Conservation (phyloP, 768 basidiomycete genomes). For the Trametes sanguinea region DNA sequence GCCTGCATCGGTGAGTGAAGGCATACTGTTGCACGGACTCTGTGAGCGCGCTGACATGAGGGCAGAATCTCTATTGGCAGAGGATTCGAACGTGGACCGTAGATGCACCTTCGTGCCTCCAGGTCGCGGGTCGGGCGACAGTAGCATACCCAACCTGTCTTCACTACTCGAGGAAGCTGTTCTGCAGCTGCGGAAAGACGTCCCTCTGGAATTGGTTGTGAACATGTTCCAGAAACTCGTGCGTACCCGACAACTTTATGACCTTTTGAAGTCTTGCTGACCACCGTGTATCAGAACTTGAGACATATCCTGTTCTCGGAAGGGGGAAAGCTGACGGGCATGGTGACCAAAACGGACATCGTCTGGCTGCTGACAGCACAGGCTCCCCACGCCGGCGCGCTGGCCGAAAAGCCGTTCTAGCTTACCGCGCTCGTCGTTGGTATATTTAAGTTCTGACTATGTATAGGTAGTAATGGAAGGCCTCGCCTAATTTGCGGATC, state of each 20-base stretch:
- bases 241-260: conserved; percentile 18
- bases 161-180: conserved; percentile 47
- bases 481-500: conserved; percentile 71
- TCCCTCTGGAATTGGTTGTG: conserved; percentile 70
- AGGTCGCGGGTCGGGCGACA: neutral
- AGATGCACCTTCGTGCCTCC: conserved; percentile 28
- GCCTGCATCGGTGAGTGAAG: conserved; percentile 35
- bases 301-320: conserved; percentile 69
- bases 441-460: conserved; percentile 43
- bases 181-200: conserved; percentile 65
- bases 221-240: conserved; percentile 77
- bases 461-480: conserved; percentile 85
- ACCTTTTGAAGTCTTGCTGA: neutral
- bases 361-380: conserved; percentile 59
- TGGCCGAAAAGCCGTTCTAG: conserved; percentile 21
- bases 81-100: conserved; percentile 21
- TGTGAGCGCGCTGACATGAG: neutral
- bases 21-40: neutral
- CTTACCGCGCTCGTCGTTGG: neutral
- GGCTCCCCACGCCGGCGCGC: conserved; percentile 51
- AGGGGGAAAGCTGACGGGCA: conserved; percentile 57
- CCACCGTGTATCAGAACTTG: conserved; percentile 50
- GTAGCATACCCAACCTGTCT: conserved; percentile 35
- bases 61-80: conserved; percentile 29
- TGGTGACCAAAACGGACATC: conserved; percentile 71